A percentile compares a stretch with the other conserved stretches of the same genome.
Evolutionary conservation across 2,329 filamentous ascomycete genomes (phyloP).

Genomic region (Cordyceps cateniannulata): DNA sequence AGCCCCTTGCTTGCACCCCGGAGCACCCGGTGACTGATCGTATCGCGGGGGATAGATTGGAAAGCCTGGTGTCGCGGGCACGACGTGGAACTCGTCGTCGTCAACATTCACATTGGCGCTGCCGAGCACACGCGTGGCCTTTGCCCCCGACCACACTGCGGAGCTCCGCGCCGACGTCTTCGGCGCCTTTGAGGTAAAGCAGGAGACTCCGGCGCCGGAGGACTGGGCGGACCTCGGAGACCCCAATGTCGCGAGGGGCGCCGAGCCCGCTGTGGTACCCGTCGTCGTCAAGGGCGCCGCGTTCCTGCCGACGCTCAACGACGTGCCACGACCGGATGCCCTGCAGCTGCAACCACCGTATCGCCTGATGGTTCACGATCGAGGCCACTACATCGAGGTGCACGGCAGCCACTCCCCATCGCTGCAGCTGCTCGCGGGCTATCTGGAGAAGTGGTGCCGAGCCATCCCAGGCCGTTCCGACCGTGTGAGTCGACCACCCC

Average conservation of each 20-base stretch:
- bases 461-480: conserved; percentile 14
- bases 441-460: conserved; percentile 41
- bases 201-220: conserved; percentile 21
- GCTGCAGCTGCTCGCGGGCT: conserved; percentile 37
- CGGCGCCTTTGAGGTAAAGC: conserved; percentile 26
- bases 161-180: conserved; percentile 21
- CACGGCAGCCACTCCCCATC: conserved; percentile 42
- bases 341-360: conserved; percentile 42
- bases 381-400: conserved; percentile 30
- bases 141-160: background rate
- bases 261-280: background rate
- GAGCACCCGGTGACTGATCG: background rate
- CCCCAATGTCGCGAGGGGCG: conserved; percentile 18
- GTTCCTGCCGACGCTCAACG: conserved; percentile 34
- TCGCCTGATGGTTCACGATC: conserved; percentile 33
- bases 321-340: conserved; percentile 40
- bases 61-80: background rate
- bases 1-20: background rate
- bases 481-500: conserved; percentile 13
- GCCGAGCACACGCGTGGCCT: background rate
- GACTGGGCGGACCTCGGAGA: conserved; percentile 39
- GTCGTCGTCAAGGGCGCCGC: conserved; percentile 16
- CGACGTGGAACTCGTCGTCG: background rate
- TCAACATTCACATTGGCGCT: background rate
- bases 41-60: background rate